Evolutionary conservation across 2,329 filamentous ascomycete species (phyloP), one percentile per base, ranked within the genome.

Genomic region (Ceratocystis smalleyi): DNA sequence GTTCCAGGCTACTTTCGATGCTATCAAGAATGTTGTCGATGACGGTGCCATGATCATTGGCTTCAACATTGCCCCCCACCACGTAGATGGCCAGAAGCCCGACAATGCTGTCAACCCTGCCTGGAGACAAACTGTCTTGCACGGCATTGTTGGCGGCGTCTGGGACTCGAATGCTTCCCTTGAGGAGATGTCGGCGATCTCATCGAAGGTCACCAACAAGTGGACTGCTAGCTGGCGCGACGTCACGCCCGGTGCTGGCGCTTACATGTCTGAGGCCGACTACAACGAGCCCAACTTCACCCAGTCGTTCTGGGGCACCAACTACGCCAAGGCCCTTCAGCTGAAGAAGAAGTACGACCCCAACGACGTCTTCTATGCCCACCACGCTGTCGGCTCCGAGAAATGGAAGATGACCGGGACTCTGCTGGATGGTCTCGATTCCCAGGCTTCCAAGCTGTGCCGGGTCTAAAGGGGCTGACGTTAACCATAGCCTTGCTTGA

Each of bases 211-310:
- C 47, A 68, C 68, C 5, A 64, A 69, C 2, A 67, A 66, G 19
- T 70, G 63, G n/a, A 70, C 69, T 22, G 63, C 45, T 67, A 43
- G 8, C 69, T 72, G 47, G 69, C 71, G 74, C 27, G 70, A 68
- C 5, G 71, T 72, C 5, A 74, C 76, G 0, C 77, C 76, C 2
- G 75, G 73, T 1, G 71, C 71, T 1, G 78, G 78, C 3, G 72
- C 76, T 3, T 81, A 81, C 67, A 70, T 79, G 69, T 81, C 80
- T 67, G 81, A 83, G 72, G 77, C 74, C 1, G 77, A 82, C 69
- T 76, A 78, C 51, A 73, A 74, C 65, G 74, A 81, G 69, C 75
- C 74, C 1, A 68, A 77, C 64, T 81, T 73, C 68, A 72, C 78
- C 68, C 69, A 74, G 35, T 71, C 70, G 2, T 81, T 81, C 71